These are phyloP conservation scores for Sungouiella thailandica DNA, from an alignment of 805 yeast genomes.

Conservation along the genomic window DNA sequence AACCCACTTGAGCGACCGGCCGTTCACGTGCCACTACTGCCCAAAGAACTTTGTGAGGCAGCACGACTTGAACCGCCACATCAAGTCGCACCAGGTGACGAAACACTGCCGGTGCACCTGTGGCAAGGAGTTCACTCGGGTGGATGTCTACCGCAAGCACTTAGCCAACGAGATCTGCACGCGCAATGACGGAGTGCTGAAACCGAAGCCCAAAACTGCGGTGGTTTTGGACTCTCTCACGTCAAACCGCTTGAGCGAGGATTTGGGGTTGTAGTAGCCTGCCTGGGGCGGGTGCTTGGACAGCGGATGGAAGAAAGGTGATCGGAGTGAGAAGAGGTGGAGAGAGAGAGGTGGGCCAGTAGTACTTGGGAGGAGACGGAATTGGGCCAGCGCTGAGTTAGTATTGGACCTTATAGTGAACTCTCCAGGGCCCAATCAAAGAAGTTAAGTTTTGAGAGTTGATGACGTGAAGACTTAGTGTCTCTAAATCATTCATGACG, in stretches of 20 bases:
- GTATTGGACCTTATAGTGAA: no score
- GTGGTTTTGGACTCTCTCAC: conserved; percentile 14
- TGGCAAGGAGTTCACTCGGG: conserved; percentile 88
- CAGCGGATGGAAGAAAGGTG: no score
- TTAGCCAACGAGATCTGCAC: conserved; percentile 35
- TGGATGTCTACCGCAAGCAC: conserved; percentile 84
- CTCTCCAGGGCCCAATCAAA: no score
- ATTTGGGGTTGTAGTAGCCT: conserved; percentile 11
- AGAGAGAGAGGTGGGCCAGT: no score
- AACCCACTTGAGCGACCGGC: conserved; percentile 92
- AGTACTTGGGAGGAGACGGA: no score
- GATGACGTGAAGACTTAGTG: no score
- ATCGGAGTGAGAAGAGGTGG: no score
- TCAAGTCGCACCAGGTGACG: conserved; percentile 76
- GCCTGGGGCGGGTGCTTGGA: background rate
- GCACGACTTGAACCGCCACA: conserved; percentile 89
- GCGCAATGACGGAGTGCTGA: conserved; percentile 8
- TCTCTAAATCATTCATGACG: no score
- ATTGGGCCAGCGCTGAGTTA: no score
- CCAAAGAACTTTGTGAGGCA: conserved; percentile 87
- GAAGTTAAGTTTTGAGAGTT: no score
- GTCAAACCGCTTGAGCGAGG: conserved; percentile 14
- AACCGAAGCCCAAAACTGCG: conserved; percentile 9
- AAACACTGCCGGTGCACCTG: conserved; percentile 73
- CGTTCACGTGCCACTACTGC: conserved; percentile 77